phyloP scores from a whole-genome alignment of 352 stramenopile species.

The Ophiocytium majus region DNA sequence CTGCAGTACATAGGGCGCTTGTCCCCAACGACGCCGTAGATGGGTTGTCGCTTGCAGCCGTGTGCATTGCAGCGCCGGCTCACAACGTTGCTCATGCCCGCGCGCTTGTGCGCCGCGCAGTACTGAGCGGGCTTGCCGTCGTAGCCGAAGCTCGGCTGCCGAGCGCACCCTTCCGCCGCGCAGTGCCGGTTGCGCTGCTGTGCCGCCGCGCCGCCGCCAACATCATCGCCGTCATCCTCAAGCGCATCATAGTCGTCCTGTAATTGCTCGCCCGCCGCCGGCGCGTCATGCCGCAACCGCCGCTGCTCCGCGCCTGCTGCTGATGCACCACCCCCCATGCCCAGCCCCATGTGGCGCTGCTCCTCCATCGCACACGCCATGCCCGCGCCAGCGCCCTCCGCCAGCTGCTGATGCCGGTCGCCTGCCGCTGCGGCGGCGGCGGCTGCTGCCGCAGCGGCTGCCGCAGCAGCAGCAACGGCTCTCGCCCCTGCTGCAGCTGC shows the following conservation, averaged over 20 bases:
- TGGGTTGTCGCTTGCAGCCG: constrained; percentile 48
- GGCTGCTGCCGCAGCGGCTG: background rate
- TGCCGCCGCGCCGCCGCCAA: too few species aligned
- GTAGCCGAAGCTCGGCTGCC: constrained; percentile 54
- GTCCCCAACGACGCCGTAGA: constrained; percentile 46
- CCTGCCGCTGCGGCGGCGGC: too few species aligned
- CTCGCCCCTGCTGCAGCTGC: background rate
- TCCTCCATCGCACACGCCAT: too few species aligned
- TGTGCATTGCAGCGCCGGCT: constrained; percentile 41
- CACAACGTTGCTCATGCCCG: constrained; percentile 53
- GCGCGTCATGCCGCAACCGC: background rate
- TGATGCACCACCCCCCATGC: too few species aligned
- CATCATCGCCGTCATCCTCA: background rate
- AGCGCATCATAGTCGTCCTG: background rate
- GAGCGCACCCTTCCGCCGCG: constrained; percentile 37
- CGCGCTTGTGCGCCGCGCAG: constrained; percentile 52
- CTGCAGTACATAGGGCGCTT: constrained; percentile 37
- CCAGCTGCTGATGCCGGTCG: too few species aligned
- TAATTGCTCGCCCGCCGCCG: background rate
- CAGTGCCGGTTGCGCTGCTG: constrained; percentile 35
- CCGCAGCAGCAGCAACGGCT: background rate
- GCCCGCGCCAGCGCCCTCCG: too few species aligned
- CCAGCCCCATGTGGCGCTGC: too few species aligned
- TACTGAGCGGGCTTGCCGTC: constrained; percentile 48
- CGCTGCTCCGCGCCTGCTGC: too few species aligned